phyloP scores from a whole-genome alignment of 2,329 filamentous ascomycete genomes.

The Fusarium sp. region DNA sequence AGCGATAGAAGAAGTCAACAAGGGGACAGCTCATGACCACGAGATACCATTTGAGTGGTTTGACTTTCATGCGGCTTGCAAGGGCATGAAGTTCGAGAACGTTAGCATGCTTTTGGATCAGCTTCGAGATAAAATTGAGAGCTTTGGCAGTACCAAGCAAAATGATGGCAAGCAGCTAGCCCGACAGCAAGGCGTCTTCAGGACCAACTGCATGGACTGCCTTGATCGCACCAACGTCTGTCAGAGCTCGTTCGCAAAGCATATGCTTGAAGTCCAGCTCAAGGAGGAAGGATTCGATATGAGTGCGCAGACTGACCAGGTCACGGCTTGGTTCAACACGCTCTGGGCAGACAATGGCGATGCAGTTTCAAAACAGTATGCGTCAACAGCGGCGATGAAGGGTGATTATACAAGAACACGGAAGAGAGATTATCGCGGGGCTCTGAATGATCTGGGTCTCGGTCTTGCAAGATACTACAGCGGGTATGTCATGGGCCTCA shows the following conservation, averaged over 20 bases:
- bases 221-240: slow-evolving; percentile 96
- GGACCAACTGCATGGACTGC: slow-evolving; percentile 99
- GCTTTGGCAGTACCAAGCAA: slow-evolving; percentile 76
- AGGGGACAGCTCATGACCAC: slow-evolving; percentile 61
- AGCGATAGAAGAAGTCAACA: slow-evolving; percentile 74
- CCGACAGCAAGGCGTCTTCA: slow-evolving; percentile 79
- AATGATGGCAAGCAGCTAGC: slow-evolving; percentile 55
- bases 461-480: slow-evolving; percentile 82
- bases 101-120: slow-evolving; percentile 81
- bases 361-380: slow-evolving; percentile 94
- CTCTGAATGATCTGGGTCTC: slow-evolving; percentile 88
- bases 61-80: slow-evolving; percentile 91
- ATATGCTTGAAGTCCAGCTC: slow-evolving; percentile 83
- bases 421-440: slow-evolving; percentile 90
- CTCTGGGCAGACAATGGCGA: slow-evolving; percentile 99
- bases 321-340: slow-evolving; percentile 93
- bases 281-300: slow-evolving; percentile 80
- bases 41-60: slow-evolving; percentile 86
- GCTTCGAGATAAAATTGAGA: slow-evolving; percentile 73
- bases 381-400: slow-evolving; percentile 94
- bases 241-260: slow-evolving; percentile 88
- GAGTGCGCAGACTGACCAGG: slow-evolving; percentile 78
- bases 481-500: slow-evolving; percentile 59
- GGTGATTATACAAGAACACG: slow-evolving; percentile 94
- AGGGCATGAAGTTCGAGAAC: slow-evolving; percentile 98